A percentile compares a stretch with the other conserved stretches of the same genome.
Evolutionary conservation across 345 rosid species (phyloP).

Genomic region (Hibiscus mutabilis): DNA sequence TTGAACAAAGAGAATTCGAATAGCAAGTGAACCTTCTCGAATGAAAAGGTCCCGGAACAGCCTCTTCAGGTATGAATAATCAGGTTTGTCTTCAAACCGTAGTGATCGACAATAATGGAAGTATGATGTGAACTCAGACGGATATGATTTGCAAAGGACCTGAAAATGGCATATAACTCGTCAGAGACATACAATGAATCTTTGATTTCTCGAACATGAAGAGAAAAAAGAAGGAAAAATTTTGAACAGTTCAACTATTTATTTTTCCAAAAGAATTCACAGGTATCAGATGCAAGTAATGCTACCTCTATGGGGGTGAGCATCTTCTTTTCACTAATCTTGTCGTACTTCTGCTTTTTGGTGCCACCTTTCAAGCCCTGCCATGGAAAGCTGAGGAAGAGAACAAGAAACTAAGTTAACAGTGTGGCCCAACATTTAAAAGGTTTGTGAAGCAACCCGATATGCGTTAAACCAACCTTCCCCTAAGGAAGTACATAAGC

Average conservation of each 20-base stretch:
- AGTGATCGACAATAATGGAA: constrained; percentile 92
- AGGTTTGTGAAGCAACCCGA: neutral
- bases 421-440: neutral
- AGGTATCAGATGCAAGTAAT: neutral
- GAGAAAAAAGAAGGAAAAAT: neutral
- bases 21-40: constrained; percentile 59
- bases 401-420: constrained; percentile 12
- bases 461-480: constrained; percentile 50
- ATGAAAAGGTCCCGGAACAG: constrained; percentile 90
- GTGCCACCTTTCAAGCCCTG: constrained; percentile 96
- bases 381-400: constrained; percentile 82
- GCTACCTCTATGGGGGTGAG: constrained; percentile 85
- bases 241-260: neutral
- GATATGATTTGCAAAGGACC: constrained; percentile 86
- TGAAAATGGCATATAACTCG: constrained; percentile 16
- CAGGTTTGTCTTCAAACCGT: constrained; percentile 96
- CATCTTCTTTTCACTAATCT: constrained; percentile 94
- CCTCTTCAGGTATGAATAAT: constrained; percentile 88
- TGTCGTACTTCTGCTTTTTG: constrained; percentile 97
- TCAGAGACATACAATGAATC: neutral
- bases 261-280: neutral
- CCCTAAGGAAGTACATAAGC: constrained; percentile 92
- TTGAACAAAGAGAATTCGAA: neutral
- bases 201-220: neutral
- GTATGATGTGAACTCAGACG: constrained; percentile 88